phyloP scores from a whole-genome alignment of 306 rosid genomes.

The Vachellia collinsii region DNA sequence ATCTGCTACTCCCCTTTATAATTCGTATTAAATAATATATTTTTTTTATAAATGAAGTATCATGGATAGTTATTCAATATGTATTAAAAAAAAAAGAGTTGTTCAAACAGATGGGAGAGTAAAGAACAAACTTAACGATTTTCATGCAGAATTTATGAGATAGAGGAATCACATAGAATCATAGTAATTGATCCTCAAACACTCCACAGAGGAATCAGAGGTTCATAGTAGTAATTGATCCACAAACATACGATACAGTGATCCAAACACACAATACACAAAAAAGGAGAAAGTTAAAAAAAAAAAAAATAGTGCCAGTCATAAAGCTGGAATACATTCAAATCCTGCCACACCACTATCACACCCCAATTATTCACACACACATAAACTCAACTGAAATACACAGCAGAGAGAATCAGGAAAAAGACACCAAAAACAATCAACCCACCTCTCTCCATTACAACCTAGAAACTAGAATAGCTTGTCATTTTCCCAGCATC shows the following conservation, averaged over 20 bases:
- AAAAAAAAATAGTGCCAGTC: neutral
- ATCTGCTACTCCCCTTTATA: too few relatives aligned
- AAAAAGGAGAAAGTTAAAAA: constrained; percentile 4
- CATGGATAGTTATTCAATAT: too few relatives aligned
- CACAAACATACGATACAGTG: neutral
- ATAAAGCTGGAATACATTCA: constrained; percentile 9
- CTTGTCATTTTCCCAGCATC: constrained; percentile 39
- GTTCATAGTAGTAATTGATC: constrained; percentile 13
- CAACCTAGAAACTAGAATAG: constrained; percentile 46
- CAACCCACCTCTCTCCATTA: constrained; percentile 42
- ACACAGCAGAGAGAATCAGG: constrained; percentile 32
- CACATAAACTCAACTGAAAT: constrained; percentile 40
- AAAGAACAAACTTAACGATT: neutral
- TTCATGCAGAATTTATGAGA: neutral
- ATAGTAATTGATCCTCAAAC: constrained; percentile 7
- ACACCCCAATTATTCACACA: constrained; percentile 55
- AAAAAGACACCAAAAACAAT: constrained; percentile 38
- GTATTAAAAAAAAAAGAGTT: too few relatives aligned
- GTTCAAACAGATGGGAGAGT: neutral
- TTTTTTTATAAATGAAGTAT: too few relatives aligned
- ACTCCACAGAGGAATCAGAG: constrained; percentile 20
- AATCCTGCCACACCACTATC: constrained; percentile 23
- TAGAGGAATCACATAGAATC: constrained; percentile 11
- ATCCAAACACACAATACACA: neutral
- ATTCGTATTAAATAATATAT: too few relatives aligned